phyloP scores from a whole-genome alignment of 768 basidiomycete species.

The Mycena venus region DNA sequence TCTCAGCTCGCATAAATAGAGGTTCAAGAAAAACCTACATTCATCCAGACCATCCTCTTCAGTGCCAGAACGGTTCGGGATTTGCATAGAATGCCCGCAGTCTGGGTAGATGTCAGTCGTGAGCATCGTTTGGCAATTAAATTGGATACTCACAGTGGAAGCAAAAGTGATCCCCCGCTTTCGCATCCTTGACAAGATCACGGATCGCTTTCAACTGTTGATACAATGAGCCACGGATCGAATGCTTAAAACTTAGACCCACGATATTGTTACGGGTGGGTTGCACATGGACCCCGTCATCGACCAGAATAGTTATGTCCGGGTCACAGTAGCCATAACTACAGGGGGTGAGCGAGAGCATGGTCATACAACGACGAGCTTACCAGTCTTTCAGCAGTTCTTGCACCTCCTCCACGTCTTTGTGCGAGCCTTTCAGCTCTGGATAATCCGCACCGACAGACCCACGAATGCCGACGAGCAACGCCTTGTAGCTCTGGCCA shows the following conservation, averaged over 20 bases:
- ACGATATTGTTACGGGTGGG: background rate
- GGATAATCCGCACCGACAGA: background rate
- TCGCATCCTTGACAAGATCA: conserved; percentile 9
- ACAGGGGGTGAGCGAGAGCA: background rate
- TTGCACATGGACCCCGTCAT: background rate
- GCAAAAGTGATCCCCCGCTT: conserved; percentile 2
- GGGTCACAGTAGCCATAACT: background rate
- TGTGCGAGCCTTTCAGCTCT: background rate
- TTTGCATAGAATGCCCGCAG: conserved; percentile 6
- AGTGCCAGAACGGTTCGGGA: background rate
- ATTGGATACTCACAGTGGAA: background rate
- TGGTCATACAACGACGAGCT: background rate
- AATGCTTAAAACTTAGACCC: background rate
- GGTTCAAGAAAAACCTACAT: background rate
- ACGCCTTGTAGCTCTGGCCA: background rate
- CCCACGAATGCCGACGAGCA: background rate
- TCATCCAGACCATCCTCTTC: conserved; percentile 1
- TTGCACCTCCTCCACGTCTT: background rate
- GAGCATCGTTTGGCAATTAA: background rate
- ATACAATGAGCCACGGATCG: background rate
- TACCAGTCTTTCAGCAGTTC: background rate
- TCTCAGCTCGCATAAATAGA: background rate
- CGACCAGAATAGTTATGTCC: background rate
- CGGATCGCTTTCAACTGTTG: conserved; percentile 9
- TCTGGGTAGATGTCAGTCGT: background rate